phyloP scores from a whole-genome alignment of 306 rosid species.

The Leucaena leucocephala region DNA sequence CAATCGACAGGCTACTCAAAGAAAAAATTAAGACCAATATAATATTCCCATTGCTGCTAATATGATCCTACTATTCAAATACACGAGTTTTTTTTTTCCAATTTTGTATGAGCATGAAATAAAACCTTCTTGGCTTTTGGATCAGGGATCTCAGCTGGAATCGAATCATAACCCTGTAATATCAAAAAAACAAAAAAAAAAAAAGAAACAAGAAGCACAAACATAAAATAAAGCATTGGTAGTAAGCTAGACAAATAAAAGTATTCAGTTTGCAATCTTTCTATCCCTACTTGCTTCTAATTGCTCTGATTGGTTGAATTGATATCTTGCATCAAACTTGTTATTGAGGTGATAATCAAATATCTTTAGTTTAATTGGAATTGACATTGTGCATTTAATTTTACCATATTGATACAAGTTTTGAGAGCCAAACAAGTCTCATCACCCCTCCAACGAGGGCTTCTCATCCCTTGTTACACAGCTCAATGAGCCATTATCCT shows the following conservation, averaged over 20 bases:
- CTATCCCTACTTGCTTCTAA: neutral
- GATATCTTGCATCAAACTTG: neutral
- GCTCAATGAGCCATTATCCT: neutral
- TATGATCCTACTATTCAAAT: conserved; percentile 21
- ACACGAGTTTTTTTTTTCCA: conserved; percentile 11
- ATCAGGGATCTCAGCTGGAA: conserved; percentile 86
- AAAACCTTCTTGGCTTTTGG: conserved; percentile 80
- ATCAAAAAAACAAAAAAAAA: conserved; percentile 29
- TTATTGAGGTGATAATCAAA: neutral
- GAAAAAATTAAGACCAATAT: conserved; percentile 20
- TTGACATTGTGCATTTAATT: neutral
- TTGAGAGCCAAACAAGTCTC: neutral
- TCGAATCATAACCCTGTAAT: conserved; percentile 80
- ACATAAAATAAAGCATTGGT: neutral
- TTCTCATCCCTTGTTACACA: neutral
- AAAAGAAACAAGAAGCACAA: conserved; percentile 16
- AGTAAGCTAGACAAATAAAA: neutral
- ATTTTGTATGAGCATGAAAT: conserved; percentile 24
- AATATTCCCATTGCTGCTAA: conserved; percentile 21
- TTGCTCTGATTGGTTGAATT: neutral
- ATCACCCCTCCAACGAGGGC: neutral
- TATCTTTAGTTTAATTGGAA: neutral
- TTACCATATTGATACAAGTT: neutral
- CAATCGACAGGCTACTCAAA: conserved; percentile 74
- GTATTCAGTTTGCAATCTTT: neutral